Base-by-base conservation (phyloP, 352 stramenopile genomes). In the Pythium volutum region DNA sequence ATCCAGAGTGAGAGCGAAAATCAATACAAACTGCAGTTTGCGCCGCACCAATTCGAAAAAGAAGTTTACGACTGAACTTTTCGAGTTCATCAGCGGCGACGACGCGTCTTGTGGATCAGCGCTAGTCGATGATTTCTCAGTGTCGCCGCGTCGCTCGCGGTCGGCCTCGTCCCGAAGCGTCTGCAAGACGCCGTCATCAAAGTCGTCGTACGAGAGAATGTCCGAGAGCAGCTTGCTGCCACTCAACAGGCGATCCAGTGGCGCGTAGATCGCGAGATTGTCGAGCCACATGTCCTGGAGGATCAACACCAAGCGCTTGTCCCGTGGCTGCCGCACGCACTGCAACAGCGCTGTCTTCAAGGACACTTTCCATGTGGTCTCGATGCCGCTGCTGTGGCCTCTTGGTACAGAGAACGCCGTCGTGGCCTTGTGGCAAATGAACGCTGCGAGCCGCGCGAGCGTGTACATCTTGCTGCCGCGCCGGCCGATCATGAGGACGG, bases 1-100 rank as follows among this genome's bases (percentile, higher is more conserved):
- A 25, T 55, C 42, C 3, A 31, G 62, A 34, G 38, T 36, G 22
- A 63, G 38, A 3, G 70, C 66, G 12, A 91, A 29, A 18, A 80
- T 70, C 5, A 90, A 11, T 1, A 89, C 78, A 9, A 91, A 22
- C 29, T 89, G 80, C 6, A 93, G 63, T 10, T 77, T 76, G 16
- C 64, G 67, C 3, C 75, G 64, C 5, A 84, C 70, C 8, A 67
- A 48, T 0, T 53, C 14, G 25, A 76, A 86, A 47, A 90, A 89
- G 52, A 73, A 83, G 0, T 75, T 53, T 0, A 89, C 25, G 25
- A 87, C 69, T 0, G 76, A 62, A 11, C 53, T 54, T 47, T 90
- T 87, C n/a, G 77, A 86, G 10, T 65, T 41, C 46, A 86, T 66
- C 25, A 63, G 29, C 5, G 46, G 38, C 26, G 48, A 33, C 12